Percentiles rank a stretch among this genome's conserved stretches.
These are phyloP conservation scores for Papiliotrema flavescens DNA, from an alignment of 1,284 basidiomycete species.

Conservation along the genomic window DNA sequence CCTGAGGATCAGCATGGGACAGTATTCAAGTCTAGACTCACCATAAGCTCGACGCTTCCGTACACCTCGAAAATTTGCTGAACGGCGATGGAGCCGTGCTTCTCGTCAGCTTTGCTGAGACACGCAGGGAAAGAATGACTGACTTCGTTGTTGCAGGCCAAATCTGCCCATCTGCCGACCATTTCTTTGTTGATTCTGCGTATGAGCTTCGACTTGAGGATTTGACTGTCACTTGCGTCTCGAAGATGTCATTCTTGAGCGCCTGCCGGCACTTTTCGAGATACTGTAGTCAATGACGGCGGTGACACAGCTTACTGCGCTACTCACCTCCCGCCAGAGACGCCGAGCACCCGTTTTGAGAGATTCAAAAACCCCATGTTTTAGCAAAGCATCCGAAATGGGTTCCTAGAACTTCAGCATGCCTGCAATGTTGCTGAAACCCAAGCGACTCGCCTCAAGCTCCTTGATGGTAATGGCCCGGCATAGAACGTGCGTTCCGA, in stretches of 20 bases:
- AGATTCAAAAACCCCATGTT: conserved; percentile 38
- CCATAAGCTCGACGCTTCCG: conserved; percentile 36
- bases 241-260: conserved; percentile 27
- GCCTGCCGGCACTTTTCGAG: conserved; percentile 38
- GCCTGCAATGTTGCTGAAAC: not conserved
- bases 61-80: conserved; percentile 45
- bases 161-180: conserved; percentile 36
- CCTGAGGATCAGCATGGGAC: conserved; percentile 16
- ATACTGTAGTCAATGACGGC: conserved; percentile 19
- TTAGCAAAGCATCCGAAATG: conserved; percentile 33
- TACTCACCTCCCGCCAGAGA: conserved; percentile 40
- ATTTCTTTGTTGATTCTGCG: conserved; percentile 35
- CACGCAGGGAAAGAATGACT: not conserved
- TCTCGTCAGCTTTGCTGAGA: not conserved
- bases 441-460: conserved; percentile 28
- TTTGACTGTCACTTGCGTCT: too few relatives aligned
- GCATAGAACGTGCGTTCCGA: conserved; percentile 44
- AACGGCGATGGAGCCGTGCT: conserved; percentile 45
- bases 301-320: not conserved
- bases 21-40: conserved; percentile 7
- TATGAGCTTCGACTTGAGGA: too few relatives aligned
- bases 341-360: conserved; percentile 42
- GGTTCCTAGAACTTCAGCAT: conserved; percentile 13
- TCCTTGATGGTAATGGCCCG: conserved; percentile 39
- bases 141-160: conserved; percentile 40